A percentile compares a stretch with the other conserved stretches of the same genome.
phyloP scores from a whole-genome alignment of 2,329 filamentous ascomycete genomes.

The Claviceps sorghi region DNA sequence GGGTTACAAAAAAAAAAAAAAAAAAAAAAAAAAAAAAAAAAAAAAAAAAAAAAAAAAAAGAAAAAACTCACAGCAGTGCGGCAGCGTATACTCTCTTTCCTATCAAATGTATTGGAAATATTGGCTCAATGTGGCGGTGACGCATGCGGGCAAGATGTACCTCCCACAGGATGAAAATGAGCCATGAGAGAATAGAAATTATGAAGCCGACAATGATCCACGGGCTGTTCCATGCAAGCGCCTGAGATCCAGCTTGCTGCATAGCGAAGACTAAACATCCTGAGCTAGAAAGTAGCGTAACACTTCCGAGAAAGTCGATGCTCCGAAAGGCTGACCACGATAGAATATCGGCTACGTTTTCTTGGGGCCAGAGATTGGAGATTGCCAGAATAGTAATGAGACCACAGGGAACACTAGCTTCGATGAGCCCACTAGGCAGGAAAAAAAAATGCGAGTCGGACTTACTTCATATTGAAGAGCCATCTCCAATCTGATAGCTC shows the following conservation, averaged over 20 bases:
- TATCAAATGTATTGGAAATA: slow-evolving; percentile 38
- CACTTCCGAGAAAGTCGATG: slow-evolving; percentile 38
- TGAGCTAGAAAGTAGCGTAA: slow-evolving; percentile 35
- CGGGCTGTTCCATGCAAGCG: slow-evolving; percentile 35
- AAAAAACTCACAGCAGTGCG: slow-evolving; percentile 32
- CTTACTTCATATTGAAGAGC: slow-evolving; percentile 48
- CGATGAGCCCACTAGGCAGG: slow-evolving; percentile 5
- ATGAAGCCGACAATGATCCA: slow-evolving; percentile 34
- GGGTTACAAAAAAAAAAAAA: slow-evolving; percentile 2
- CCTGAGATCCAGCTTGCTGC: slow-evolving; percentile 40
- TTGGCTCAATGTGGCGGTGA: slow-evolving; percentile 31
- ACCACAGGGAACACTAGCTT: slow-evolving; percentile 34
- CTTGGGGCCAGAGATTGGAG: slow-evolving; percentile 30
- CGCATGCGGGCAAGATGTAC: slow-evolving; percentile 24
- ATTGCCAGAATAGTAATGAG: slow-evolving; percentile 31
- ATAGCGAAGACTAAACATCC: slow-evolving; percentile 40
- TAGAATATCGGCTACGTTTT: slow-evolving; percentile 20
- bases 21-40: slow-evolving; percentile 6
- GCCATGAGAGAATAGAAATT: slow-evolving; percentile 32
- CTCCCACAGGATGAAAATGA: slow-evolving; percentile 38
- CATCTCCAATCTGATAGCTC: slow-evolving; percentile 41
- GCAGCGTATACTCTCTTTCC: slow-evolving; percentile 34
- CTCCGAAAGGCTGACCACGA: slow-evolving; percentile 28
- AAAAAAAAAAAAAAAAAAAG: slow-evolving; percentile 10
- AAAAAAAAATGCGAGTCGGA: background rate